These are phyloP conservation scores for Beauveria asiatica DNA, from an alignment of 2,329 filamentous ascomycete species.

Conservation along the genomic window DNA sequence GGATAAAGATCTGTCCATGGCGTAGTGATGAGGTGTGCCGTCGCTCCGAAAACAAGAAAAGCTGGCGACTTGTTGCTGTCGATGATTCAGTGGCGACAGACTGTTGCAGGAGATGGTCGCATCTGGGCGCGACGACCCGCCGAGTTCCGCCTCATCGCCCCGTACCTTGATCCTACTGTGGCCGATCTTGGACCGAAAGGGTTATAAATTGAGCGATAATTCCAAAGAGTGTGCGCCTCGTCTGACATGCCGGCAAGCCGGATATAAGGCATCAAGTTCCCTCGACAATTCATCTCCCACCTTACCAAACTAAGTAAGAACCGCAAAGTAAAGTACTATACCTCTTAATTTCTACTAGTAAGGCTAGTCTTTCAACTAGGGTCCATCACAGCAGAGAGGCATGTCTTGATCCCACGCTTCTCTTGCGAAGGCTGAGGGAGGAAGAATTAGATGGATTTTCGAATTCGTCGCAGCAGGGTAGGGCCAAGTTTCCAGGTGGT, in stretches of 20 bases:
- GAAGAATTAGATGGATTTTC: too few relatives aligned
- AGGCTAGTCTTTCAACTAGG: too few relatives aligned
- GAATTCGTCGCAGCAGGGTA: too few relatives aligned
- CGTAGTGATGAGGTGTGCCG: neutral
- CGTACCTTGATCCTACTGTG: neutral
- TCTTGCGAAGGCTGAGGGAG: too few relatives aligned
- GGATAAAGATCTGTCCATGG: neutral
- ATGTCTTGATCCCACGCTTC: too few relatives aligned
- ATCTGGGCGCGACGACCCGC: neutral
- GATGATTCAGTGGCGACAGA: neutral
- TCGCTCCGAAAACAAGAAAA: neutral
- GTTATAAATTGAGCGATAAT: neutral
- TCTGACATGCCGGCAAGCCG: neutral
- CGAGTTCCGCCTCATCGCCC: neutral
- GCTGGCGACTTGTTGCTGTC: neutral
- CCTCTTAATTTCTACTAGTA: too few relatives aligned
- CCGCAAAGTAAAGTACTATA: too few relatives aligned
- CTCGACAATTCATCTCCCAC: too few relatives aligned
- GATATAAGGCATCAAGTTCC: too few relatives aligned
- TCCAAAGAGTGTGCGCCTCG: neutral
- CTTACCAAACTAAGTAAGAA: too few relatives aligned
- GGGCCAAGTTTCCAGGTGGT: too few relatives aligned
- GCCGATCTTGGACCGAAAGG: neutral
- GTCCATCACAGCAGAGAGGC: too few relatives aligned
- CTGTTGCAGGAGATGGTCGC: neutral